Percentiles rank a stretch among this genome's conserved stretches.
Conservation (phyloP, 805 yeast genomes). For the Nematodospora valgi region DNA sequence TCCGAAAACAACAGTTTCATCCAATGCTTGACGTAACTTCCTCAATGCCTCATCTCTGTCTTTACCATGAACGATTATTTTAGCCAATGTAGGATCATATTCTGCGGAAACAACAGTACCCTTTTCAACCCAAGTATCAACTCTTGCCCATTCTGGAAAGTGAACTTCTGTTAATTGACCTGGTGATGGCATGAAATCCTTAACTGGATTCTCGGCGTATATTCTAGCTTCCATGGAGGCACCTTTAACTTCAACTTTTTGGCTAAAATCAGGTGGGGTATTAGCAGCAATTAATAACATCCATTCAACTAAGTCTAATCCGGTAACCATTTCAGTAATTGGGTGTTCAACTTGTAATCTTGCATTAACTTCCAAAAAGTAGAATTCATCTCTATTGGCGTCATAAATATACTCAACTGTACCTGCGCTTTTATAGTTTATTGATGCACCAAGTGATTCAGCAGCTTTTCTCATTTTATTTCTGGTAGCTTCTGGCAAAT, state of each 20-base stretch:
- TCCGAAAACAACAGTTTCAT: constrained; percentile 85
- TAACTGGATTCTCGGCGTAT: constrained; percentile 96
- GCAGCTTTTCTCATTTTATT: constrained; percentile 75
- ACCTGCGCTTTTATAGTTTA: constrained; percentile 96
- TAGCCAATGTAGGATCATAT: constrained; percentile 94
- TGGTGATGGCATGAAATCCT: constrained; percentile 93
- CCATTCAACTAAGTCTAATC: constrained; percentile 94
- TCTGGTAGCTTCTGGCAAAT: constrained; percentile 78
- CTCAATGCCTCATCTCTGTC: constrained; percentile 81
- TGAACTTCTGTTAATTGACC: constrained; percentile 83
- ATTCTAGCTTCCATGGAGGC: constrained; percentile 96
- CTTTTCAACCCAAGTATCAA: constrained; percentile 89
- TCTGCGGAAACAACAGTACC: constrained; percentile 90
- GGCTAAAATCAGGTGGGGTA: constrained; percentile 73
- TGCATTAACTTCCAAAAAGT: constrained; percentile 94
- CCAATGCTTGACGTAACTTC: constrained; percentile 74
- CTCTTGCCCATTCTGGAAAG: constrained; percentile 89
- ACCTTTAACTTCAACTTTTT: constrained; percentile 62
- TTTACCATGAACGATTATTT: constrained; percentile 90
- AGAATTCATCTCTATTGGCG: constrained; percentile 79
- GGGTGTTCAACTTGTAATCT: constrained; percentile 98
- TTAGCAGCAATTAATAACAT: constrained; percentile 92
- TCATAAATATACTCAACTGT: constrained; percentile 96
- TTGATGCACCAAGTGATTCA: constrained; percentile 72
- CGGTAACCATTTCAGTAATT: constrained; percentile 92